Evolutionary conservation across 495 filamentous ascomycete species (phyloP).

Genomic region (Oidiodendron maius): DNA sequence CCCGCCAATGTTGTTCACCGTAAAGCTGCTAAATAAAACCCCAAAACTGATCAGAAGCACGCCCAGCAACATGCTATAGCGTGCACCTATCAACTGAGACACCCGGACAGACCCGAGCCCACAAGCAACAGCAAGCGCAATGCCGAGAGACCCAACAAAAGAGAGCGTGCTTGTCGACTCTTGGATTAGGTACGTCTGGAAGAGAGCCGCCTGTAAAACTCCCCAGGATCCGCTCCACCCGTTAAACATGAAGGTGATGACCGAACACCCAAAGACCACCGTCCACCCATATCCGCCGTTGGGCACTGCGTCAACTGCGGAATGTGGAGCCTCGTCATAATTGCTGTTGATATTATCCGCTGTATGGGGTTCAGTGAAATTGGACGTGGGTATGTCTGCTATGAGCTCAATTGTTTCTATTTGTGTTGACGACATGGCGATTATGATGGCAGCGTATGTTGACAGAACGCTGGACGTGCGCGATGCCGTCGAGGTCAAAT

Average conservation of each 20-base stretch:
- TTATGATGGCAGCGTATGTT: too few species aligned
- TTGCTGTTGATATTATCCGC: too few species aligned
- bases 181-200: slow-evolving; percentile 36
- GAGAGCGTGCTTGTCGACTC: slow-evolving; percentile 44
- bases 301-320: too few species aligned
- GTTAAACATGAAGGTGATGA: slow-evolving; percentile 49
- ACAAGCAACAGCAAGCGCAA: slow-evolving; percentile 39
- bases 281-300: slow-evolving; percentile 58
- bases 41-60: slow-evolving; percentile 40
- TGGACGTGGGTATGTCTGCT: too few species aligned
- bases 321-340: too few species aligned
- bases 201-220: slow-evolving; percentile 48
- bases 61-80: slow-evolving; percentile 37
- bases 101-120: slow-evolving; percentile 43
- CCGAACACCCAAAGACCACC: slow-evolving; percentile 43
- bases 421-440: too few species aligned
- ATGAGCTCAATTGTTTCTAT: too few species aligned
- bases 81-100: slow-evolving; percentile 44
- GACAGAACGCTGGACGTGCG: too few species aligned
- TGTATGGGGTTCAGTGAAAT: too few species aligned
- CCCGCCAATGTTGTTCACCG: slow-evolving; percentile 38
- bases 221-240: slow-evolving; percentile 52
- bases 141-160: slow-evolving; percentile 51
- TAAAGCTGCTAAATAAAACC: slow-evolving; percentile 44
- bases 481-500: too few species aligned